Evolutionary conservation across 495 filamentous ascomycete genomes (phyloP), one percentile per base, ranked within the genome.

Genomic region (Penicillium samsonianum): DNA sequence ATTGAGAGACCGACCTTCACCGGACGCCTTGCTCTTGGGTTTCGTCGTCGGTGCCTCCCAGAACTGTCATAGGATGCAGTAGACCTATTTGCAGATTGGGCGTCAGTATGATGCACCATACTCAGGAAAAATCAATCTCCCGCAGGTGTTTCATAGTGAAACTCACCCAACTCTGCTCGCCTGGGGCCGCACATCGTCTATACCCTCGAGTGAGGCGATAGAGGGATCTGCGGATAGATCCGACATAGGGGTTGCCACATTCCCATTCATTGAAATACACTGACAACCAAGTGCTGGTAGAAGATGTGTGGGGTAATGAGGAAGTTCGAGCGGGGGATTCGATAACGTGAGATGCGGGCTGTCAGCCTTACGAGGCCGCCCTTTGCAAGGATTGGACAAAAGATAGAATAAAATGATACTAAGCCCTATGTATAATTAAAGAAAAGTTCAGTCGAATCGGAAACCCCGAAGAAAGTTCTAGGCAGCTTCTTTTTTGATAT

Each of bases 41-140:
- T 84, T 40, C 91, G 82, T 58, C 74, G 83, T 62, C 93, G 89
- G 59, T 96, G 91, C 64, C 91, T 80, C 55, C 87, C 77, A 4
- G 88, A 89, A 58, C 85, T 90, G 55, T 87, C 82, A 57, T 80
- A 84, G 20, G 78, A 80, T 28, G 81, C 74, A 9, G 69, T 64
- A 14, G 81, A 81, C 30, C 81, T 84, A 37, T n/a, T 57, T 43
- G 28, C 44, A 30, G 11, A 31, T 20, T 7, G 28, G 8, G 19
- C 12, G 4, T 48, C 10, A 55, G 53, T 12, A 47, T 40, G 28
- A 26, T 55, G 17, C 11, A 48, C 33, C 41, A 37, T 28, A 47
- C n/a, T 26, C 28, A 17, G 38, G 41, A 19, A 45, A n/a, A 30
- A 30, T 17, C 40, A n/a, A 47, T 26, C 41, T 47, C 31, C 19